These are phyloP conservation scores for Gracilariopsis chorda DNA, from an alignment of 23 red algal species.

Conservation along the genomic window DNA sequence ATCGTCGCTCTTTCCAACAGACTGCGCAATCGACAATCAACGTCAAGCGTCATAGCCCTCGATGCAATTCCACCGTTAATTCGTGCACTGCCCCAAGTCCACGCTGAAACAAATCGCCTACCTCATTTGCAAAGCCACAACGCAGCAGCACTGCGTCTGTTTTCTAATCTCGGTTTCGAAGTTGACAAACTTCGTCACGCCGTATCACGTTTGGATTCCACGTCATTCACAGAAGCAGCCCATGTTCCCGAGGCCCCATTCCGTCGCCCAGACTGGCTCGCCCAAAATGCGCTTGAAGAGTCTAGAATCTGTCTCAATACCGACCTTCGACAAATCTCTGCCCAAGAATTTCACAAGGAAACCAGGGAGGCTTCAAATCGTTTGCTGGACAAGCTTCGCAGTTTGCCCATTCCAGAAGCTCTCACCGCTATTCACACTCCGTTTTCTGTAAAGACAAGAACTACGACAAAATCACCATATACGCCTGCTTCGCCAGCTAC, in stretches of 20 bases:
- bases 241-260: background rate
- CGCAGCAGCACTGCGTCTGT: constrained; percentile 29
- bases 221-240: background rate
- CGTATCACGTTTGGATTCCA: background rate
- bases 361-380: background rate
- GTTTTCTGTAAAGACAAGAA: background rate
- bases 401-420: constrained; percentile 8
- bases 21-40: constrained; percentile 11
- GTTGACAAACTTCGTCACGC: constrained; percentile 8
- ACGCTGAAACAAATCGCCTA: constrained; percentile 31
- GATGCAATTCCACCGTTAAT: constrained; percentile 24
- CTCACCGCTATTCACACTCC: background rate
- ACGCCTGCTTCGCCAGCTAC: background rate
- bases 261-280: constrained; percentile 3
- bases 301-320: constrained; percentile 9
- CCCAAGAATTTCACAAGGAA: constrained; percentile 1
- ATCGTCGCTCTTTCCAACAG: constrained; percentile 18
- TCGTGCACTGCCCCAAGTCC: constrained; percentile 21
- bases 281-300: constrained; percentile 12
- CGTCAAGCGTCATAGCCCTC: background rate
- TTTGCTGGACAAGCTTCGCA: constrained; percentile 10
- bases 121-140: background rate
- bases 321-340: background rate
- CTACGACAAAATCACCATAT: background rate
- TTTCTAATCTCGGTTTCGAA: constrained; percentile 36